Percentiles rank a stretch among this genome's conserved stretches.
These are phyloP conservation scores for Eutypa lata DNA, from an alignment of 2,329 filamentous ascomycete genomes.

Conservation along the genomic window DNA sequence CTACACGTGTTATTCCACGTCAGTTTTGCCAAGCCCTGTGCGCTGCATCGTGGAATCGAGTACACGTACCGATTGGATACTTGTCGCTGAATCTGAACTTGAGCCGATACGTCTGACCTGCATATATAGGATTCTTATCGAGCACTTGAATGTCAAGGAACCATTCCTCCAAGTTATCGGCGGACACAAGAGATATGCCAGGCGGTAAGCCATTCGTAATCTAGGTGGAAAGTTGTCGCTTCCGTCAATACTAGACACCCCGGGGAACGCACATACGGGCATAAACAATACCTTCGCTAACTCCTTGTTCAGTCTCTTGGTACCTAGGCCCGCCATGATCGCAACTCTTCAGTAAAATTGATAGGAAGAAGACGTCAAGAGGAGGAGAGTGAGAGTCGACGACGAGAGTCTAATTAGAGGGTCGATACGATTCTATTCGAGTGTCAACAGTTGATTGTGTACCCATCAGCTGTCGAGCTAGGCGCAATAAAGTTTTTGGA, in stretches of 20 bases:
- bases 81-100: slow-evolving; percentile 80
- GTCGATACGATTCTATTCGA: too few relatives aligned
- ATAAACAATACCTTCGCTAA: slow-evolving; percentile 46
- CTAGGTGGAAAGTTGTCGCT: slow-evolving; percentile 30
- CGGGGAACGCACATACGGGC: background rate
- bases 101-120: slow-evolving; percentile 74
- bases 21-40: slow-evolving; percentile 5
- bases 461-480: too few relatives aligned
- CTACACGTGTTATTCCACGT: slow-evolving; percentile 40
- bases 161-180: slow-evolving; percentile 87
- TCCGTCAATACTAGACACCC: slow-evolving; percentile 3
- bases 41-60: slow-evolving; percentile 1
- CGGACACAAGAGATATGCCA: slow-evolving; percentile 74
- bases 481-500: too few relatives aligned
- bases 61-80: slow-evolving; percentile 82
- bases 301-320: slow-evolving; percentile 59
- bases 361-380: background rate
- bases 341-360: background rate
- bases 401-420: too few relatives aligned
- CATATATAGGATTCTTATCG: slow-evolving; percentile 86
- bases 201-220: slow-evolving; percentile 57
- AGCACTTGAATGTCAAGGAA: slow-evolving; percentile 87
- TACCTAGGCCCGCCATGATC: slow-evolving; percentile 43
- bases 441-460: too few relatives aligned
- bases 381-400: background rate